These are phyloP conservation scores for Mycena sp. DNA, from an alignment of 1,284 basidiomycete species.

Conservation along the genomic window DNA sequence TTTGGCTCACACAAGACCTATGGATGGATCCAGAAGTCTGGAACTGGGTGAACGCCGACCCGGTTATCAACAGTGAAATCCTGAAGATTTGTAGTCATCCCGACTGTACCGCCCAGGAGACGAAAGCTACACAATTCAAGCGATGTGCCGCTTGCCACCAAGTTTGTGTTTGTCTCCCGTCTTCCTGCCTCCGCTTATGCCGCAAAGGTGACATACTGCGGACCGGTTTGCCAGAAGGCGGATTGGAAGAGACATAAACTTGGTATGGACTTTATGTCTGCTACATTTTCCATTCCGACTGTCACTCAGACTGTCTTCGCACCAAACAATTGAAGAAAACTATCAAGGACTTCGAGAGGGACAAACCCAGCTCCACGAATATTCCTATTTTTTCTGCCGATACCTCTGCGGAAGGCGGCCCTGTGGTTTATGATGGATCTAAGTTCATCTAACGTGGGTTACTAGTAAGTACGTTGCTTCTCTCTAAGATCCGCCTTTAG, in stretches of 20 bases:
- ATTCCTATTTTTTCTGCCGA: too few relatives aligned
- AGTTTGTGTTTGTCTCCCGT: slow-evolving; percentile 8
- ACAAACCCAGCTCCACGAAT: too few relatives aligned
- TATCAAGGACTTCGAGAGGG: too few relatives aligned
- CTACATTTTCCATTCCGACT: too few relatives aligned
- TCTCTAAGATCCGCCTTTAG: too few relatives aligned
- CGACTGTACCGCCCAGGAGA: slow-evolving; percentile 29
- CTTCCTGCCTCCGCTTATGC: not conserved
- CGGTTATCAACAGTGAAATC: slow-evolving; percentile 31
- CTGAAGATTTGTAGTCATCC: slow-evolving; percentile 32
- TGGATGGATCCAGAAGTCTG: slow-evolving; percentile 47
- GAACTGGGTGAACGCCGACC: slow-evolving; percentile 43
- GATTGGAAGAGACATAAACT: slow-evolving; percentile 47
- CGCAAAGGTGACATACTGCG: slow-evolving; percentile 42
- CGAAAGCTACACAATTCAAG: slow-evolving; percentile 30
- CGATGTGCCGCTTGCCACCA: slow-evolving; percentile 33
- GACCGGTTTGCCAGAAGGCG: slow-evolving; percentile 43
- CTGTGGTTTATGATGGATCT: too few relatives aligned
- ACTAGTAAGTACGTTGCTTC: too few relatives aligned
- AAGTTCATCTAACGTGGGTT: too few relatives aligned
- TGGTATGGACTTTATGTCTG: too few relatives aligned
- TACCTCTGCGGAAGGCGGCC: too few relatives aligned
- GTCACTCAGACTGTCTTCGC: too few relatives aligned
- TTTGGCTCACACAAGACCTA: slow-evolving; percentile 47
- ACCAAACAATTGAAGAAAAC: too few relatives aligned